phyloP scores from a whole-genome alignment of 169 alveolate species.

The Plasmodium billcollinsi region DNA sequence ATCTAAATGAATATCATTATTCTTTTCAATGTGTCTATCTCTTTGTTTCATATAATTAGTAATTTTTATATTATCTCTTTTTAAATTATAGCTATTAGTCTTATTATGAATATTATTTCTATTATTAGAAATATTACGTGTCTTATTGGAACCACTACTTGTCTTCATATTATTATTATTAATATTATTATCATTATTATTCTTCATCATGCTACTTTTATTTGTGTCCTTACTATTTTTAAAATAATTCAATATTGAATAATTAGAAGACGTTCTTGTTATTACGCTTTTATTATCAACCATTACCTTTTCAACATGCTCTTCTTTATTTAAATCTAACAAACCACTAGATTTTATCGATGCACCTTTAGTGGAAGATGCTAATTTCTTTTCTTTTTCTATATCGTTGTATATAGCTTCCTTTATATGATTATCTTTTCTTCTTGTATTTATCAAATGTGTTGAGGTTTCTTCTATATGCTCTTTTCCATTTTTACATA shows the following conservation, averaged over 20 bases:
- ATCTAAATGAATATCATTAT: not conserved
- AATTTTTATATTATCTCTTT: too few species aligned
- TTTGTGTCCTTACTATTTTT: not conserved
- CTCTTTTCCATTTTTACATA: slow-evolving; percentile 48
- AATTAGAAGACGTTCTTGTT: not conserved
- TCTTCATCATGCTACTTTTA: not conserved
- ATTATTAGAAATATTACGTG: not conserved
- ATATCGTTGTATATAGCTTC: slow-evolving; percentile 18
- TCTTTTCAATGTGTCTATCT: not conserved
- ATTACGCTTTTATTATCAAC: too few species aligned
- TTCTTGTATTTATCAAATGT: slow-evolving; percentile 39
- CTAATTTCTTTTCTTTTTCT: slow-evolving; percentile 37
- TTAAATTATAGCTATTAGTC: not conserved
- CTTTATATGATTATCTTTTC: slow-evolving; percentile 30
- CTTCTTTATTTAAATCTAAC: slow-evolving; percentile 13
- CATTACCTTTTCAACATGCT: too few species aligned
- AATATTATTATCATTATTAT: slow-evolving; percentile 17
- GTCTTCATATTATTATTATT: not conserved
- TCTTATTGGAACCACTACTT: not conserved
- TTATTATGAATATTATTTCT: not conserved
- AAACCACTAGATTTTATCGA: slow-evolving; percentile 2
- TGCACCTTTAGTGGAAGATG: slow-evolving; percentile 1
- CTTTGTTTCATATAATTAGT: too few species aligned
- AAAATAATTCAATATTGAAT: slow-evolving; percentile 36
- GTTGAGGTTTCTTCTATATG: slow-evolving; percentile 14